A percentile compares a stretch with the other conserved stretches of the same genome.
Evolutionary conservation across 306 rosid genomes (phyloP).

Genomic region (Heteromeles arbutifolia): DNA sequence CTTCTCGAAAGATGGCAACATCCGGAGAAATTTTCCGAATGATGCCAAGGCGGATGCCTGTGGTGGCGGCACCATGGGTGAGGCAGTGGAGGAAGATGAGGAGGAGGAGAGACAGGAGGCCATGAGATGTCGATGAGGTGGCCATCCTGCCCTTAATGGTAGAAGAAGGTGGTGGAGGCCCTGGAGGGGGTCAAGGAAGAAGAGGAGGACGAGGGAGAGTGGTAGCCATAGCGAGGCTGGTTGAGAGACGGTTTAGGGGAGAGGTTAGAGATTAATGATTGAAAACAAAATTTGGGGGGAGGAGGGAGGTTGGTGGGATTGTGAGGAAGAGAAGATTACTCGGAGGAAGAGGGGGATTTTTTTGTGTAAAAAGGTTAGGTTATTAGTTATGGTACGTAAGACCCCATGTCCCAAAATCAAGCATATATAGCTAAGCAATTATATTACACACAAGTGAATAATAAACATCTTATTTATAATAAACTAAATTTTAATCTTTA

Average conservation of each 20-base stretch:
- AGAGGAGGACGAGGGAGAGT: conserved; percentile 18
- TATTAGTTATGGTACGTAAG: background rate
- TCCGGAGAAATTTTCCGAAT: conserved; percentile 38
- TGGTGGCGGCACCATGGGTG: conserved; percentile 3
- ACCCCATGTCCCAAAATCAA: conserved; percentile 1
- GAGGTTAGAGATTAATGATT: conserved; percentile 28
- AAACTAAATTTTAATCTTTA: too few species aligned
- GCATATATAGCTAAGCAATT: background rate
- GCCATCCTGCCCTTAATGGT: conserved; percentile 69
- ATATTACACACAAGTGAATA: too few species aligned
- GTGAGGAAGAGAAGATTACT: conserved; percentile 61
- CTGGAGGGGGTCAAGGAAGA: conserved; percentile 24
- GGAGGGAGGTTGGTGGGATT: conserved; percentile 39
- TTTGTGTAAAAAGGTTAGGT: background rate
- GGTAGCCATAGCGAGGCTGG: conserved; percentile 40
- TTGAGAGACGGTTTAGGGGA: conserved; percentile 30
- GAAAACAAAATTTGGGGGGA: background rate
- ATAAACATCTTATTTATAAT: too few species aligned
- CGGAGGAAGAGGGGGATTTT: conserved; percentile 26
- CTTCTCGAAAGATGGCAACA: conserved; percentile 55
- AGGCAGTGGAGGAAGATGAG: background rate
- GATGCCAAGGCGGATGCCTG: conserved; percentile 36
- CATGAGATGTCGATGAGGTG: conserved; percentile 20
- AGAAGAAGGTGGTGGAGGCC: conserved; percentile 11
- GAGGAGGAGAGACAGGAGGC: conserved; percentile 53